Evolutionary conservation across 176 grass and related monocot species (phyloP).

Genomic region (Ensete glaucum): DNA sequence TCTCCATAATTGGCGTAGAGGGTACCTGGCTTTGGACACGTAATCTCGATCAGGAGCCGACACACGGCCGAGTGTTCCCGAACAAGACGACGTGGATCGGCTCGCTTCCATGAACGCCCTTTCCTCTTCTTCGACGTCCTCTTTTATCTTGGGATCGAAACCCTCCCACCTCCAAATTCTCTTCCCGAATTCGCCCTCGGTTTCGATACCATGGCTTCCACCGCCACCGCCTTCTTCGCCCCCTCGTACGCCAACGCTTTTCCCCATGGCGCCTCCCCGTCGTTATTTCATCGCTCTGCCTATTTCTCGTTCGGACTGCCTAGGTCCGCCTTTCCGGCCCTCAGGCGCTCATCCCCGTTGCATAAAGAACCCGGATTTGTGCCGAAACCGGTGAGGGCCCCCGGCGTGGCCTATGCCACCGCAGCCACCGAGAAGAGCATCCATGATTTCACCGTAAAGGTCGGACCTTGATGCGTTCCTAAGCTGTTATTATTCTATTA

Average conservation of each 20-base stretch:
- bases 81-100: too few species aligned
- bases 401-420: constrained; percentile 65
- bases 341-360: background rate
- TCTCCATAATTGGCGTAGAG: too few species aligned
- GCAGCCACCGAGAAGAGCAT: constrained; percentile 76
- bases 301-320: background rate
- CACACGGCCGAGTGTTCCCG: too few species aligned
- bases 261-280: background rate
- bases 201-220: constrained; percentile 15
- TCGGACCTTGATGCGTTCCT: constrained; percentile 6
- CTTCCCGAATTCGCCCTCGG: too few species aligned
- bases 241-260: constrained; percentile 7
- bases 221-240: constrained; percentile 8
- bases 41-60: too few species aligned
- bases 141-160: too few species aligned
- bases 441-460: constrained; percentile 83
- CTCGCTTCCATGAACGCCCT: too few species aligned
- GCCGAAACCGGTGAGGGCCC: constrained; percentile 22
- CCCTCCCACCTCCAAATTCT: too few species aligned
- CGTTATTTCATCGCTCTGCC: constrained; percentile 18
- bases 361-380: constrained; percentile 1
- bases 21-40: too few species aligned
- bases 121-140: too few species aligned
- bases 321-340: too few species aligned
- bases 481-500: background rate